Conservation (phyloP, 1,139 yeast genomes). For the Hyphopichia pseudoburtonii region DNA sequence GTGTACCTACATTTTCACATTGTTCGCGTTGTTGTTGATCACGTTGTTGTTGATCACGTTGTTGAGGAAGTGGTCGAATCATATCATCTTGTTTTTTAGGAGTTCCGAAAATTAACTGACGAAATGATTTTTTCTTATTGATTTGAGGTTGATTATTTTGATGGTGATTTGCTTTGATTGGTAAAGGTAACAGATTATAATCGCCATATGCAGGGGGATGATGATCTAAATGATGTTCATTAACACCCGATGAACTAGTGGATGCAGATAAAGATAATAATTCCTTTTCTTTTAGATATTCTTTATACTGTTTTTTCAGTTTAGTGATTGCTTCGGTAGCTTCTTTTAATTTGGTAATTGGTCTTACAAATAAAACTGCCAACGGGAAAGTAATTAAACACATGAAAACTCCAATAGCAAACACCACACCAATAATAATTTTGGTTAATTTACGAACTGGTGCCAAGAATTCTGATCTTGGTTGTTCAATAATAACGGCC, state of each 20-base stretch:
- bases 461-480: conserved; percentile 54
- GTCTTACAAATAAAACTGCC: conserved; percentile 83
- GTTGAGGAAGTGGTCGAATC: no score
- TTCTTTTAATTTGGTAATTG: conserved; percentile 74
- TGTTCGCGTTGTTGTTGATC: no score
- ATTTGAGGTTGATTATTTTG: no score
- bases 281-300: conserved; percentile 2
- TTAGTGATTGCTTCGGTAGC: conserved; percentile 70
- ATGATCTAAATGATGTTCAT: conserved; percentile 5
- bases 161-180: no score
- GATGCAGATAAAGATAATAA: no score
- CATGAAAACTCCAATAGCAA: conserved; percentile 77
- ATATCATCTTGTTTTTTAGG: no score
- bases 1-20: no score
- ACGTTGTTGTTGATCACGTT: no score
- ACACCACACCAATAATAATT: conserved; percentile 74
- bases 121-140: no score
- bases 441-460: conserved; percentile 65
- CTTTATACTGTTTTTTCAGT: conserved; percentile 28
- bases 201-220: conserved; percentile 4
- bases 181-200: no score
- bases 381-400: conserved; percentile 74
- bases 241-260: no score
- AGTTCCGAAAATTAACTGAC: no score
- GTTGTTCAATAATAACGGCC: conserved; percentile 77